Conservation (phyloP, 2,329 filamentous ascomycete genomes). For the Lachnellula occidentalis region DNA sequence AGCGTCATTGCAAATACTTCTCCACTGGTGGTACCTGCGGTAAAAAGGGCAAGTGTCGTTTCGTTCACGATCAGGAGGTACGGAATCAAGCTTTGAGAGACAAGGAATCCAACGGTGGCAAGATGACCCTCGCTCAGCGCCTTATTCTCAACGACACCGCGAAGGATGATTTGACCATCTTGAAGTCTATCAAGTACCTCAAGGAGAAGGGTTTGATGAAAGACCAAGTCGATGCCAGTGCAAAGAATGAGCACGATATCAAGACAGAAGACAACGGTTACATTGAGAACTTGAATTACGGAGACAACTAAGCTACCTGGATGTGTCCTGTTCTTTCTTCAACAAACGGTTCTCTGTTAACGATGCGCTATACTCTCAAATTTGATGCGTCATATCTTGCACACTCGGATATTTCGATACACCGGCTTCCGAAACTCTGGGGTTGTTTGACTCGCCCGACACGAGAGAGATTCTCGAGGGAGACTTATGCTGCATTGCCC, state of each 20-base stretch:
- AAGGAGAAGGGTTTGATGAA: slow-evolving; percentile 40
- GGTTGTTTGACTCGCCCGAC: not conserved
- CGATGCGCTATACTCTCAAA: not conserved
- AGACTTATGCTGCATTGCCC: slow-evolving; percentile 1
- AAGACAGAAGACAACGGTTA: slow-evolving; percentile 25
- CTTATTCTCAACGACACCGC: slow-evolving; percentile 63
- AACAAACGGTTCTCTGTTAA: not conserved
- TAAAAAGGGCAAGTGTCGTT: slow-evolving; percentile 71
- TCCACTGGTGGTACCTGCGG: slow-evolving; percentile 63
- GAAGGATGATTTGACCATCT: slow-evolving; percentile 60
- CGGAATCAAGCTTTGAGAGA: slow-evolving; percentile 59
- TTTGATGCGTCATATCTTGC: not conserved
- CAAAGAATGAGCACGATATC: slow-evolving; percentile 14
- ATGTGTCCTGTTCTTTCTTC: slow-evolving; percentile 1
- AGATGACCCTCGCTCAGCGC: slow-evolving; percentile 61
- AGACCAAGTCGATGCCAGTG: slow-evolving; percentile 26
- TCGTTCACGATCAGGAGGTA: slow-evolving; percentile 60
- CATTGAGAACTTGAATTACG: slow-evolving; percentile 25
- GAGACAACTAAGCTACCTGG: slow-evolving; percentile 20
- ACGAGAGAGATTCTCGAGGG: slow-evolving; percentile 1
- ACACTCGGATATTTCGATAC: not conserved
- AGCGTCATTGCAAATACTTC: slow-evolving; percentile 66
- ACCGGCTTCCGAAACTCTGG: not conserved
- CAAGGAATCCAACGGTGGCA: slow-evolving; percentile 58
- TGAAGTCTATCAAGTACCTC: slow-evolving; percentile 61